Conservation (phyloP, 768 basidiomycete species). For the Suillus clintonianus region DNA sequence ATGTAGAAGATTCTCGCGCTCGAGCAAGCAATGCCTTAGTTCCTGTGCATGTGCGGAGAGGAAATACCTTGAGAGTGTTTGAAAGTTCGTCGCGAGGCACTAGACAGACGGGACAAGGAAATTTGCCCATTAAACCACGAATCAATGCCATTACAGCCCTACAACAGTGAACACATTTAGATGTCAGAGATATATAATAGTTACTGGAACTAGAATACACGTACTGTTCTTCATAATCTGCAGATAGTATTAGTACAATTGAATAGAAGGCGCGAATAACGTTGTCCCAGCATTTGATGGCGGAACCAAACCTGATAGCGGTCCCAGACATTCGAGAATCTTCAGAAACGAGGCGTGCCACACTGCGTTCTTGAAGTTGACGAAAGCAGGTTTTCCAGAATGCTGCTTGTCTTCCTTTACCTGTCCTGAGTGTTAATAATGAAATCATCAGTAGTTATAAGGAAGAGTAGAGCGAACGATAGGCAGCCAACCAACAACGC, state of each 20-base stretch:
- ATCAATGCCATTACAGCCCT: slow-evolving; percentile 40
- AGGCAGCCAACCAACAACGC: slow-evolving; percentile 21
- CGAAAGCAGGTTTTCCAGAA: slow-evolving; percentile 8
- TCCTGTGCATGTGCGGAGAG: no score
- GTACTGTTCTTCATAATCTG: no score
- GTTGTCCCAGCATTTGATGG: slow-evolving; percentile 8
- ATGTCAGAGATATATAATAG: no score
- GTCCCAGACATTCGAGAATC: slow-evolving; percentile 24
- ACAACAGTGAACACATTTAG: slow-evolving; percentile 18
- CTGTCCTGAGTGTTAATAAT: neutral
- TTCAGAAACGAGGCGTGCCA: slow-evolving; percentile 24
- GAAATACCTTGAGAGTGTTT: no score
- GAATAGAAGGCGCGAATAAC: slow-evolving; percentile 8
- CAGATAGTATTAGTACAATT: no score
- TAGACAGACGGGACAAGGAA: slow-evolving; percentile 40
- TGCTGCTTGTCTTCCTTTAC: no score
- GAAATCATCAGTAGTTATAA: no score
- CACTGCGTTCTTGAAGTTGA: slow-evolving; percentile 19
- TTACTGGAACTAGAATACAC: no score
- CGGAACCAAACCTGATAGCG: slow-evolving; percentile 12
- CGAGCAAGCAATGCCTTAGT: no score
- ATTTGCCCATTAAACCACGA: slow-evolving; percentile 25
- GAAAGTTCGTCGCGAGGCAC: slow-evolving; percentile 28
- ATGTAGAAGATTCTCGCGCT: no score
- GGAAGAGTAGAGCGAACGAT: slow-evolving; percentile 3